Conservation (phyloP, 192 early-diverging fungal species). For the Podila epicladia region DNA sequence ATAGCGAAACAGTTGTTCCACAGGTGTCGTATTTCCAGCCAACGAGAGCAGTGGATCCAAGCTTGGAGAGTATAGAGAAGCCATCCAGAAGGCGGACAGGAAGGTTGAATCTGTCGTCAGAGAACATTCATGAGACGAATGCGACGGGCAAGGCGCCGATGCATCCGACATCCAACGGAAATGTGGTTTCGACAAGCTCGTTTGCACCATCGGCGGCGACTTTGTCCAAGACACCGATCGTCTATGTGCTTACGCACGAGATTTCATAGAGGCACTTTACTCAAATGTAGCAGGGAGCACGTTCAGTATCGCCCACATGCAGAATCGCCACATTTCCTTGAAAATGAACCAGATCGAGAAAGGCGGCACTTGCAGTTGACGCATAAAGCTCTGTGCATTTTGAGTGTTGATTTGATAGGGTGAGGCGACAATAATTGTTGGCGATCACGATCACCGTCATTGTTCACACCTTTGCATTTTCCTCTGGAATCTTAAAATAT, state of each 20-base stretch:
- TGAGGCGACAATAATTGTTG: too few species aligned
- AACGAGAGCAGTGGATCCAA: not conserved
- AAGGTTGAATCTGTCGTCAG: not conserved
- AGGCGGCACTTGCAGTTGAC: too few species aligned
- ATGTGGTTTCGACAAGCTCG: not conserved
- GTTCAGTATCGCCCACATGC: not conserved
- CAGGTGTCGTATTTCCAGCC: not conserved
- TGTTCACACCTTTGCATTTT: too few species aligned
- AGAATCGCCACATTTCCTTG: not conserved
- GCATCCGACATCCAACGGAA: not conserved
- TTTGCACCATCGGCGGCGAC: not conserved
- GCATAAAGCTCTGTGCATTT: too few species aligned
- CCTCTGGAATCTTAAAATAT: too few species aligned
- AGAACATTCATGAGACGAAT: constrained; percentile 2
- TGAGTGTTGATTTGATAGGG: too few species aligned
- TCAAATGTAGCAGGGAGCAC: not conserved
- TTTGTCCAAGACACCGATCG: not conserved
- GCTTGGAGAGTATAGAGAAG: not conserved
- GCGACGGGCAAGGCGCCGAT: not conserved
- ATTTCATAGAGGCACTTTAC: not conserved
- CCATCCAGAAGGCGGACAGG: not conserved
- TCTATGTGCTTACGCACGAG: not conserved
- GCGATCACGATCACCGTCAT: too few species aligned
- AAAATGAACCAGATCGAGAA: too few species aligned
- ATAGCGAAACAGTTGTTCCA: not conserved